Evolutionary conservation across 2,329 filamentous ascomycete genomes (phyloP).

Genomic region (Botrytis cinerea): DNA sequence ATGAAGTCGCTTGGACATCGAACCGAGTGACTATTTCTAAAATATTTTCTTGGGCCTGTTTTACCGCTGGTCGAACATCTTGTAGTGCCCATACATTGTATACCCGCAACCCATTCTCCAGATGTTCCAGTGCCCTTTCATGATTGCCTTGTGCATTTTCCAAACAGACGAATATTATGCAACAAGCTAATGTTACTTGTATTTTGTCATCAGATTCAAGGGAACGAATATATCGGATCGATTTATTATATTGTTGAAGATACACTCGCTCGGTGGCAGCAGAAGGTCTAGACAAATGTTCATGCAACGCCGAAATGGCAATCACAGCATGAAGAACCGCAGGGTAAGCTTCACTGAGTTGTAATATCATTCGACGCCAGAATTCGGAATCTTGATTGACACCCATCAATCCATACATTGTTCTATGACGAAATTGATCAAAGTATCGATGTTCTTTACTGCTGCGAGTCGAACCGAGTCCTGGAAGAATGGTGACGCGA

Average conservation of each 20-base stretch:
- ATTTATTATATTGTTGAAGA: conserved; percentile 22
- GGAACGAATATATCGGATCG: conserved; percentile 24
- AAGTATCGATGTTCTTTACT: conserved; percentile 28
- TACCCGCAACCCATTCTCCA: conserved; percentile 28
- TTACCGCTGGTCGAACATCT: conserved; percentile 14
- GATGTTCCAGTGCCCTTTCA: conserved; percentile 27
- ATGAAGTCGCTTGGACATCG: conserved; percentile 31
- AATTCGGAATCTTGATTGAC: conserved; percentile 28
- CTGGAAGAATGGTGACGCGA: conserved; percentile 9
- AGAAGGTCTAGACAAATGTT: conserved; percentile 5
- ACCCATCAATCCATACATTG: conserved; percentile 24
- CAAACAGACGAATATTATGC: conserved; percentile 31
- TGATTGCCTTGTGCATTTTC: conserved; percentile 30
- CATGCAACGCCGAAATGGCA: conserved; percentile 27
- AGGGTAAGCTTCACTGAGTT: conserved; percentile 27
- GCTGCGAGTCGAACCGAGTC: conserved; percentile 18
- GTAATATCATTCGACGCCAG: conserved; percentile 27
- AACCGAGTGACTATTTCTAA: conserved; percentile 24
- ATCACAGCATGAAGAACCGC: conserved; percentile 29
- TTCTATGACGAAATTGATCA: conserved; percentile 27
- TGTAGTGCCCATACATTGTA: conserved; percentile 25
- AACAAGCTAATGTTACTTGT: conserved; percentile 28
- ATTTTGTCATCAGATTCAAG: conserved; percentile 15
- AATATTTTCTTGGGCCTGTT: conserved; percentile 17
- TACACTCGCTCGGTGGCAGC: background rate